Evolutionary conservation across 306 rosid genomes (phyloP).

Genomic region (Pyrus pyrifolia): DNA sequence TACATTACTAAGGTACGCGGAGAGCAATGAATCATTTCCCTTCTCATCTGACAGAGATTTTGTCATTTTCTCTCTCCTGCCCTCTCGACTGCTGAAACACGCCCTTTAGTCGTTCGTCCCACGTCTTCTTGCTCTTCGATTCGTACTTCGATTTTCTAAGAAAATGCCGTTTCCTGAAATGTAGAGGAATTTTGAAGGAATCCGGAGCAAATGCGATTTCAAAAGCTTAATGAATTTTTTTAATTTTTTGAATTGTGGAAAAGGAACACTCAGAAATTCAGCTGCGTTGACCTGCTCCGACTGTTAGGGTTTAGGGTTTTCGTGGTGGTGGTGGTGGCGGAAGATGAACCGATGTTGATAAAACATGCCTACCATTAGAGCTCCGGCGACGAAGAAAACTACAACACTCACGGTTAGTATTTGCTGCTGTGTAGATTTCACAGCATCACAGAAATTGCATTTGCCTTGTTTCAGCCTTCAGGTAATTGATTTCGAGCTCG

Average conservation of each 20-base stretch:
- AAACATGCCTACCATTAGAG: slow-evolving; percentile 55
- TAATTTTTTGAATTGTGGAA: not conserved
- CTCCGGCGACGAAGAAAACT: slow-evolving; percentile 46
- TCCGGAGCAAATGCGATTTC: not conserved
- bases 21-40: not conserved
- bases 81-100: not conserved
- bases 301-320: not conserved
- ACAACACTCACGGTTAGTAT: slow-evolving; percentile 51
- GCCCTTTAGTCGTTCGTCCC: not conserved
- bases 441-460: not conserved
- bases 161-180: slow-evolving; percentile 3
- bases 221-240: not conserved
- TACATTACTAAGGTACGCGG: not conserved
- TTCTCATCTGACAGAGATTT: slow-evolving; percentile 6
- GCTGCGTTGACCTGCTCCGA: not conserved
- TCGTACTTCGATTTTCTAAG: not conserved
- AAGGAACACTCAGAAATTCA: not conserved
- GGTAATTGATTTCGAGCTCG: not conserved
- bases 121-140: not conserved
- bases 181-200: not conserved
- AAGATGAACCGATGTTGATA: slow-evolving; percentile 29
- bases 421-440: not conserved
- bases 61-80: not conserved
- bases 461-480: not conserved
- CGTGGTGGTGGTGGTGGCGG: not conserved